Base-by-base conservation (phyloP, 805 yeast genomes). In the Blastobotrys robertii region DNA sequence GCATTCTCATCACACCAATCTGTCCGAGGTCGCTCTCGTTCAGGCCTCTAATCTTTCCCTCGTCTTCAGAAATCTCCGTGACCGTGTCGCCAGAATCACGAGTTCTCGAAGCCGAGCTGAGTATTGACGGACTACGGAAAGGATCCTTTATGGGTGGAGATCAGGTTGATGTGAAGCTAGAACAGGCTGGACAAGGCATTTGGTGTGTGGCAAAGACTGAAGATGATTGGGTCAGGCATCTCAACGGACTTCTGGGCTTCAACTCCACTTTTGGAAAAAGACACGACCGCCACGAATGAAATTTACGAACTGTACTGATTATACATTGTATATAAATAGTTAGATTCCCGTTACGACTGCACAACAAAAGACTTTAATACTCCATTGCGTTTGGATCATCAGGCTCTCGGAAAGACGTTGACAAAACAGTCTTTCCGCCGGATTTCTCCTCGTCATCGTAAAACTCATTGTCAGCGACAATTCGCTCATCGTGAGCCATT, bases 21-120 rank as follows among this genome's bases (percentile, higher is more conserved):
- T 87, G 96, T 57, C 97, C 97, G 6, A 65, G 95, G 44, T 83
- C 94, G 10, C 67, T 88, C 25, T 81, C 92, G n/a, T 88, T 88
- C 59, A 67, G 97, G 55, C 97, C 97, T 3, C 64, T 88, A 38
- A 72, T 88, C 5, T 67, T 88, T 43, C 97, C 97, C 0, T 70
- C 81, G 19, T 72, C 81, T 2, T 79, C 94, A 2, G 85, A 81
- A 52, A 78, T 90, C 14, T 43, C 59, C 11, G 51, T 63, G 8
- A 40, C 50, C 11, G 54, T 62, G 22, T 56, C 64, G 2, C 47
- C 54, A 3, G 51, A 58, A 37, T 61, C 65, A 8, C 54, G 69
- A 43, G 57, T 68, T 37, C 47, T 67, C 56, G 39, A 65, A 39
- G 77, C 78, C 0, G 78, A 82, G 47, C 62, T 88, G 49, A 79